Conservation (phyloP, 345 rosid genomes). For the Anastatica hierochuntica region DNA sequence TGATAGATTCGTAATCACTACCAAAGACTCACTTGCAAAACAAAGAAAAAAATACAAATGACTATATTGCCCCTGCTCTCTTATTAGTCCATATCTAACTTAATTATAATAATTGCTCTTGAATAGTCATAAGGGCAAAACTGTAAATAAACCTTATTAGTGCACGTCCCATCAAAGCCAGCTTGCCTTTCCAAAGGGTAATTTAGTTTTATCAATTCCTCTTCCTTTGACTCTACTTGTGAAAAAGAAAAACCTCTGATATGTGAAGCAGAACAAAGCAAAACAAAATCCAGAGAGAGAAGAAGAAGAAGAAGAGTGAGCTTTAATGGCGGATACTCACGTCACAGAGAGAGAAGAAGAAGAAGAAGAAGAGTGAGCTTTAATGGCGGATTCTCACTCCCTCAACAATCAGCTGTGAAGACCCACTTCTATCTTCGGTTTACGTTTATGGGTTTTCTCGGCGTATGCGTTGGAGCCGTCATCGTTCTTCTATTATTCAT, state of each 20-base stretch:
- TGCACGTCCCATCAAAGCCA: slow-evolving; percentile 26
- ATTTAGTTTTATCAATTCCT: background rate
- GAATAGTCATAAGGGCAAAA: slow-evolving; percentile 2
- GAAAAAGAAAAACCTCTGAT: slow-evolving; percentile 17
- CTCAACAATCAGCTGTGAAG: slow-evolving; percentile 59
- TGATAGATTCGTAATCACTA: slow-evolving; percentile 23
- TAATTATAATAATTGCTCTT: slow-evolving; percentile 10
- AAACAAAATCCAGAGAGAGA: background rate
- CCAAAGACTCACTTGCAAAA: slow-evolving; percentile 17
- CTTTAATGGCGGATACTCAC: too few species aligned
- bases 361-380: slow-evolving; percentile 11
- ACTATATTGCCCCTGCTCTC: background rate
- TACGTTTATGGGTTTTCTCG: slow-evolving; percentile 74
- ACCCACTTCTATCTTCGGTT: slow-evolving; percentile 53
- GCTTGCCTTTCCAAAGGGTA: slow-evolving; percentile 22
- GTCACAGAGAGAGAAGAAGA: too few species aligned
- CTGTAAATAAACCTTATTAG: background rate
- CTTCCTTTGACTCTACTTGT: slow-evolving; percentile 8
- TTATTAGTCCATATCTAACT: background rate
- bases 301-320: too few species aligned
- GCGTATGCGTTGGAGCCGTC: slow-evolving; percentile 75
- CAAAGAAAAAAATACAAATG: background rate
- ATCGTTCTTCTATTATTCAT: slow-evolving; percentile 72
- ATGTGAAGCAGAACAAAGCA: slow-evolving; percentile 27
- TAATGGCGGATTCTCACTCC: slow-evolving; percentile 60